These are phyloP conservation scores for Apiotrichum akiyoshidainum DNA, from an alignment of 1,284 basidiomycete species.

Conservation along the genomic window DNA sequence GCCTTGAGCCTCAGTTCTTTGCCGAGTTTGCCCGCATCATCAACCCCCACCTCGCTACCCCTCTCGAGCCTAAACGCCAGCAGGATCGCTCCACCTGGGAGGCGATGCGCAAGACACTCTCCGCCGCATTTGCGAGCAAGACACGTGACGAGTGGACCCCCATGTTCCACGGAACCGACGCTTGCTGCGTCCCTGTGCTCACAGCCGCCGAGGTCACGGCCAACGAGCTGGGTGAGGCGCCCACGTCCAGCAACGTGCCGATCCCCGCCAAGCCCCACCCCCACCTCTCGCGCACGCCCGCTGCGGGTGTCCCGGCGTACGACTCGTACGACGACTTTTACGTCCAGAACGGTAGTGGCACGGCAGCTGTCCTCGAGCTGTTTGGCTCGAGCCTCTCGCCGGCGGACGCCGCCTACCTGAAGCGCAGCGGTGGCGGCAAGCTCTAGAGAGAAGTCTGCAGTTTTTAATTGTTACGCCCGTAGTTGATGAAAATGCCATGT, in stretches of 20 bases:
- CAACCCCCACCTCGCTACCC: not conserved
- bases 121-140: conserved; percentile 11
- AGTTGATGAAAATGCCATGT: too few species aligned
- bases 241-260: not conserved
- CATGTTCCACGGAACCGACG: conserved; percentile 18
- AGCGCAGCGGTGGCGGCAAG: conserved; percentile 5
- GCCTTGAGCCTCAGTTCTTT: conserved; percentile 24
- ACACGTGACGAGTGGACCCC: conserved; percentile 15
- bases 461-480: too few species aligned
- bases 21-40: conserved; percentile 12
- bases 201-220: conserved; percentile 7
- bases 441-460: not conserved
- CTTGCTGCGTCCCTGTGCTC: conserved; percentile 16
- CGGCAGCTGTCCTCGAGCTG: not conserved
- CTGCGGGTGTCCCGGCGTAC: not conserved
- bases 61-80: conserved; percentile 6
- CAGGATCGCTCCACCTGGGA: conserved; percentile 9
- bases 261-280: conserved; percentile 11
- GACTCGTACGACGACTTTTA: conserved; percentile 6
- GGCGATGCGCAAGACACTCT: conserved; percentile 6
- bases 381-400: not conserved
- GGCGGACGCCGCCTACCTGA: conserved; percentile 8
- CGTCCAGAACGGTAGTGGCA: conserved; percentile 1
- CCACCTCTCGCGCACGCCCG: conserved; percentile 11
- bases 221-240: conserved; percentile 5